phyloP scores from a whole-genome alignment of 208 protist species.

The Naegleria gruberi region DNA sequence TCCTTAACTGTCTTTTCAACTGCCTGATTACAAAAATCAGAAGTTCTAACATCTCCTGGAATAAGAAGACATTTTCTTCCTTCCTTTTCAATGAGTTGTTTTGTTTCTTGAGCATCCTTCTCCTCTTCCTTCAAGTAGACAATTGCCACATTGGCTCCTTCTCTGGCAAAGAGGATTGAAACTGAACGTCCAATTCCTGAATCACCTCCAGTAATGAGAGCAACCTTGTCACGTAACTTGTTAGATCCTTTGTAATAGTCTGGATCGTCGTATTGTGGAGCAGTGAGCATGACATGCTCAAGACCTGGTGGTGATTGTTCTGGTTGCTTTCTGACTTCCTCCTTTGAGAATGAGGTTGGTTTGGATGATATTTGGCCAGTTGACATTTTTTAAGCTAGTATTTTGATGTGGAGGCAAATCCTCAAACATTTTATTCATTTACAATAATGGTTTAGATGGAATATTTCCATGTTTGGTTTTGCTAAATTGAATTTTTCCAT shows the following conservation, averaged over 20 bases:
- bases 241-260: conserved; percentile 25
- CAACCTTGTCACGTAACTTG: conserved; percentile 28
- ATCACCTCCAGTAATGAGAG: conserved; percentile 49
- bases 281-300: conserved; percentile 12
- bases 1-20: conserved; percentile 33
- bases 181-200: conserved; percentile 46
- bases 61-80: conserved; percentile 29
- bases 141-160: conserved; percentile 45
- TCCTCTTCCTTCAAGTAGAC: conserved; percentile 32
- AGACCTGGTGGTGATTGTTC: neutral
- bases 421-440: too few species aligned
- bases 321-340: neutral
- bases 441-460: too few species aligned
- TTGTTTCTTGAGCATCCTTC: conserved; percentile 41
- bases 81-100: conserved; percentile 40
- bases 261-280: conserved; percentile 1
- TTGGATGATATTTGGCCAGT: too few species aligned
- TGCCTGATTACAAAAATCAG: conserved; percentile 33
- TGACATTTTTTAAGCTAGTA: too few species aligned
- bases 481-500: too few species aligned
- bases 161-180: conserved; percentile 39
- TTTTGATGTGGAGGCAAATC: too few species aligned
- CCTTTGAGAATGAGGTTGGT: neutral
- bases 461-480: too few species aligned
- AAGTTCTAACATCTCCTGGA: conserved; percentile 36